A percentile compares a stretch with the other conserved stretches of the same genome.
Evolutionary conservation across 768 basidiomycete genomes (phyloP).

Genomic region (Lentinula boryana): DNA sequence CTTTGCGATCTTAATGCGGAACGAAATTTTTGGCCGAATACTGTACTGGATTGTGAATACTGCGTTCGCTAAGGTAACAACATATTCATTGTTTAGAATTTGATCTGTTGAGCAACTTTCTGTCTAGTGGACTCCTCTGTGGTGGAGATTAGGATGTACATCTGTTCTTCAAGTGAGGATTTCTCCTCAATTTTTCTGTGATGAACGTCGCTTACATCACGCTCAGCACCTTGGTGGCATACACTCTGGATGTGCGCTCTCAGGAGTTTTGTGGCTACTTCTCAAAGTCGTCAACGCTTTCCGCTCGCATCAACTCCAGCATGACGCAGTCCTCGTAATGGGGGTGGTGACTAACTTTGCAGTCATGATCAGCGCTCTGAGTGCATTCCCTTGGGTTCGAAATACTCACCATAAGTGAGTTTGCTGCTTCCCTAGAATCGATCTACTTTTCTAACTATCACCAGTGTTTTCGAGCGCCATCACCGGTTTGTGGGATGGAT

Average conservation of each 20-base stretch:
- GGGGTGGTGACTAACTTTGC: constrained; percentile 54
- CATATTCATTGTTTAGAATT: constrained; percentile 2
- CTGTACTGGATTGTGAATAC: constrained; percentile 65
- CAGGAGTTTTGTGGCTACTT: constrained; percentile 66
- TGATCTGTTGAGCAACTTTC: not conserved
- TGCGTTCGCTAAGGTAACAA: constrained; percentile 57
- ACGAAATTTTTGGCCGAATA: constrained; percentile 69
- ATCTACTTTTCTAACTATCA: not conserved
- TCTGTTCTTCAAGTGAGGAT: constrained; percentile 56
- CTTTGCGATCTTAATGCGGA: constrained; percentile 67
- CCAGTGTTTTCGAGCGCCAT: constrained; percentile 71
- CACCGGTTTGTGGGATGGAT: constrained; percentile 79
- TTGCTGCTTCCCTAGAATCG: not conserved
- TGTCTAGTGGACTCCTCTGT: constrained; percentile 63
- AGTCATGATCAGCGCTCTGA: constrained; percentile 52
- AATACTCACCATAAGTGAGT: constrained; percentile 77
- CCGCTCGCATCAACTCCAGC: constrained; percentile 39
- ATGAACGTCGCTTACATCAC: constrained; percentile 8
- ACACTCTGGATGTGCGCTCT: constrained; percentile 69
- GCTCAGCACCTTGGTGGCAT: constrained; percentile 71
- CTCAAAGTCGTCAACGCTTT: constrained; percentile 57
- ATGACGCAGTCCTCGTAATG: constrained; percentile 52
- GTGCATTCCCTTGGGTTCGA: constrained; percentile 75
- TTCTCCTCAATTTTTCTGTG: not conserved
- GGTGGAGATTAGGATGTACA: constrained; percentile 67